Evolutionary conservation across 768 basidiomycete species (phyloP).

Genomic region (Naganishia vaughanmartiniae): DNA sequence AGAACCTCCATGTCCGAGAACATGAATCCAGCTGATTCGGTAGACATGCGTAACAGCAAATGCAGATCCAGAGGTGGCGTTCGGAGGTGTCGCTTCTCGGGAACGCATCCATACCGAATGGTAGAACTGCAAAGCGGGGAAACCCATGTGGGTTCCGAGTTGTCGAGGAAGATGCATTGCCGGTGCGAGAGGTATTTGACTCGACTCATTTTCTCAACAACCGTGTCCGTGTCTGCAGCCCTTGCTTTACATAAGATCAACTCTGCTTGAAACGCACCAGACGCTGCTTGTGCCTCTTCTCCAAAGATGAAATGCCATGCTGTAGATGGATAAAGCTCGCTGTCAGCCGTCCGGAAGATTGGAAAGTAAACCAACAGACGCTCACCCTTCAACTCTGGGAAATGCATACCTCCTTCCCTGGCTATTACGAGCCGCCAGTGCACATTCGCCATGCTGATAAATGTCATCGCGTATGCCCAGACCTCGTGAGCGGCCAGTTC

Average conservation of each 20-base stretch:
- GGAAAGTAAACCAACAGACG: background rate
- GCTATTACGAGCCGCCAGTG: conserved; percentile 10
- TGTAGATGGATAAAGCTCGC: background rate
- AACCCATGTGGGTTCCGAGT: background rate
- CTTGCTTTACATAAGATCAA: conserved; percentile 4
- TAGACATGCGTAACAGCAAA: conserved; percentile 17
- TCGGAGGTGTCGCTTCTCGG: background rate
- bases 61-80: conserved; percentile 8
- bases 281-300: background rate
- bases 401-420: background rate
- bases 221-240: background rate
- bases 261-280: conserved; percentile 8
- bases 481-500: conserved; percentile 6
- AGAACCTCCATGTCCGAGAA: background rate
- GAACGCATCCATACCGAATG: background rate
- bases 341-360: background rate
- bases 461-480: conserved; percentile 16
- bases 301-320: conserved; percentile 16
- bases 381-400: conserved; percentile 13
- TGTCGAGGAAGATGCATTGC: background rate
- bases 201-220: background rate
- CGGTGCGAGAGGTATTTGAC: background rate
- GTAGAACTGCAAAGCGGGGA: conserved; percentile 3
- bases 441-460: conserved; percentile 13
- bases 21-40: conserved; percentile 3